Evolutionary conservation across 2,329 filamentous ascomycete genomes (phyloP).

Genomic region (Fusarium dlaminii): DNA sequence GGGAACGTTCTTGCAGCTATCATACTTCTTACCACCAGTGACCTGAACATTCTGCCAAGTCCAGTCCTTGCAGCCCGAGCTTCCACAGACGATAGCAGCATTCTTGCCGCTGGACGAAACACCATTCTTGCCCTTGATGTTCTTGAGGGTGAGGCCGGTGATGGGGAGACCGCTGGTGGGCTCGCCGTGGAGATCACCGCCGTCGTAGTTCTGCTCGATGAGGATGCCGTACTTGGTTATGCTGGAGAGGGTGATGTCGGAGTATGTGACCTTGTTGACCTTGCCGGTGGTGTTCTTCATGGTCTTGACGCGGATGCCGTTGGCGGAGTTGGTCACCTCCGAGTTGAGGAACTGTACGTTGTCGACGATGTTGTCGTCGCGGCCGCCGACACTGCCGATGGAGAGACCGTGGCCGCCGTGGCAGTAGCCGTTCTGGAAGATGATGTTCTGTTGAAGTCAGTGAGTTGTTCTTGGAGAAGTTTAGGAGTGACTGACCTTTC

Average conservation of each 20-base stretch:
- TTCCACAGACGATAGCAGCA: slow-evolving; percentile 64
- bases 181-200: slow-evolving; percentile 54
- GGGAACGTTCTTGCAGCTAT: slow-evolving; percentile 44
- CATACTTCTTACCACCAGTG: slow-evolving; percentile 58
- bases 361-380: slow-evolving; percentile 61
- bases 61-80: slow-evolving; percentile 57
- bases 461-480: fast-evolving
- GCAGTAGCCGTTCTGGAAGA: slow-evolving; percentile 56
- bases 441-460: slow-evolving; percentile 48
- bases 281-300: slow-evolving; percentile 55
- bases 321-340: slow-evolving; percentile 60
- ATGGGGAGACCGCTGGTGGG: slow-evolving; percentile 60
- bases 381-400: slow-evolving; percentile 56
- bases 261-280: slow-evolving; percentile 55
- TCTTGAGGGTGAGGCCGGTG: slow-evolving; percentile 54
- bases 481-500: slow-evolving; percentile 34
- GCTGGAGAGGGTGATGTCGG: slow-evolving; percentile 52
- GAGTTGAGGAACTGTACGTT: slow-evolving; percentile 59
- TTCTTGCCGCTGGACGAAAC: slow-evolving; percentile 52
- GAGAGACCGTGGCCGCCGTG: slow-evolving; percentile 55
- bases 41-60: slow-evolving; percentile 60
- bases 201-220: slow-evolving; percentile 58
- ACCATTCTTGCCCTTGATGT: slow-evolving; percentile 51
- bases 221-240: slow-evolving; percentile 50
- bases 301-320: slow-evolving; percentile 61